Evolutionary conservation across 768 basidiomycete genomes (phyloP).

Genomic region (Leucocoprinus leucothites): DNA sequence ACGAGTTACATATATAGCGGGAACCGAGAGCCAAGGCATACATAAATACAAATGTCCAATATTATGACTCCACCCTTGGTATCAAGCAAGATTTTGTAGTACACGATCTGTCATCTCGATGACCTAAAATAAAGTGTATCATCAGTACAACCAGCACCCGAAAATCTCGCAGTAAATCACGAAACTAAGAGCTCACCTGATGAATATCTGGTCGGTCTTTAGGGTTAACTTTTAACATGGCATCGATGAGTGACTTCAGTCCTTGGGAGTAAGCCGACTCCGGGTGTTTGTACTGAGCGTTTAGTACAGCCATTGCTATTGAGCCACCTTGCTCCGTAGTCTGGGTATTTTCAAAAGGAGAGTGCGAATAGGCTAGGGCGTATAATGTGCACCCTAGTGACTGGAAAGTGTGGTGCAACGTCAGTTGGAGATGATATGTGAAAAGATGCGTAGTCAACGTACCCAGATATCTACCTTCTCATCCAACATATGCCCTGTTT

Average conservation of each 20-base stretch:
- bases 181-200: conserved; percentile 45
- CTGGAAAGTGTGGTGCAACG: conserved; percentile 35
- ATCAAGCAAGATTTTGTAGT: conserved; percentile 53
- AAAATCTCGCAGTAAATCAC: not conserved
- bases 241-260: conserved; percentile 76
- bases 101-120: conserved; percentile 63
- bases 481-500: conserved; percentile 81
- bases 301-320: conserved; percentile 96
- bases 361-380: conserved; percentile 92
- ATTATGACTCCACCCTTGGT: conserved; percentile 1
- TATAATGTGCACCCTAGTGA: conserved; percentile 94
- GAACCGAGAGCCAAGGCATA: not conserved
- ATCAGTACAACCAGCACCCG: not conserved
- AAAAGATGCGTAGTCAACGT: conserved; percentile 21
- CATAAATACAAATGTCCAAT: not conserved
- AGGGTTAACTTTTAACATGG: conserved; percentile 82
- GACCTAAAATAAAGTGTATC: conserved; percentile 39
- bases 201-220: conserved; percentile 83
- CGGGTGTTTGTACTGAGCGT: conserved; percentile 91
- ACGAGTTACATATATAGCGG: not conserved
- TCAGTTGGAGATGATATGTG: not conserved
- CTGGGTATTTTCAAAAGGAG: conserved; percentile 92
- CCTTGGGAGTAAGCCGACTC: conserved; percentile 83
- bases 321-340: conserved; percentile 94
- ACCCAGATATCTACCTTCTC: conserved; percentile 99